Percentiles rank a stretch among this genome's conserved stretches.
These are phyloP conservation scores for Erodium texanum DNA, from an alignment of 441 rosid species.

Conservation along the genomic window DNA sequence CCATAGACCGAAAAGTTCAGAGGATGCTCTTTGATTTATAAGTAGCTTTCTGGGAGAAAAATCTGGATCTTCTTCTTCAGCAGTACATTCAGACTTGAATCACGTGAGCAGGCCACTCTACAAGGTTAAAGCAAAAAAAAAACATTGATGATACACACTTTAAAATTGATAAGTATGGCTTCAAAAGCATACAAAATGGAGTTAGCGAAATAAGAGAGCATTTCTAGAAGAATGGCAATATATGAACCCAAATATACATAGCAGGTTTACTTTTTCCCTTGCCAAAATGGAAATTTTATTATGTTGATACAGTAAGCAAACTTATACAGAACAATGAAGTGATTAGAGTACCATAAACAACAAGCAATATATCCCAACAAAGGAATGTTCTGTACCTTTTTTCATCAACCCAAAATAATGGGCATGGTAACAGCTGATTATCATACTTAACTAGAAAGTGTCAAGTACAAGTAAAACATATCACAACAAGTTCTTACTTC, in stretches of 20 bases:
- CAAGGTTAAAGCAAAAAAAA: slow-evolving; percentile 16
- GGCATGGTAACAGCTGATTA: neutral
- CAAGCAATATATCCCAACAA: slow-evolving; percentile 1
- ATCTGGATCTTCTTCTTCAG: slow-evolving; percentile 8
- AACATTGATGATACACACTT: slow-evolving; percentile 11
- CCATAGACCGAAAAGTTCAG: slow-evolving; percentile 31
- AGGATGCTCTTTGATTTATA: neutral
- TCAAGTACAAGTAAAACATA: neutral
- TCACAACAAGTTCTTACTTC: neutral
- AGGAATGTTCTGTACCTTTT: neutral
- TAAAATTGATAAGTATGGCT: slow-evolving; percentile 7
- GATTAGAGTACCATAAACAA: neutral
- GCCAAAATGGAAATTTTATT: neutral
- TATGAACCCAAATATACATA: neutral
- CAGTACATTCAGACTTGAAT: slow-evolving; percentile 11
- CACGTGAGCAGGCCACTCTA: slow-evolving; percentile 13
- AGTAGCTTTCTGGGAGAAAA: slow-evolving; percentile 2
- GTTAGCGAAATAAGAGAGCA: neutral
- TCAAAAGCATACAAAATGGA: neutral
- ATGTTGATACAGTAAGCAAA: neutral
- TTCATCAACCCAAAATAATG: slow-evolving; percentile 1
- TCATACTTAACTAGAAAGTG: neutral
- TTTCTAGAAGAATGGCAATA: neutral
- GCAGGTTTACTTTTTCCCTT: neutral
- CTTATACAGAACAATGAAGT: neutral